Conservation (phyloP, 352 stramenopile genomes). For the Globisporangium viniferum region DNA sequence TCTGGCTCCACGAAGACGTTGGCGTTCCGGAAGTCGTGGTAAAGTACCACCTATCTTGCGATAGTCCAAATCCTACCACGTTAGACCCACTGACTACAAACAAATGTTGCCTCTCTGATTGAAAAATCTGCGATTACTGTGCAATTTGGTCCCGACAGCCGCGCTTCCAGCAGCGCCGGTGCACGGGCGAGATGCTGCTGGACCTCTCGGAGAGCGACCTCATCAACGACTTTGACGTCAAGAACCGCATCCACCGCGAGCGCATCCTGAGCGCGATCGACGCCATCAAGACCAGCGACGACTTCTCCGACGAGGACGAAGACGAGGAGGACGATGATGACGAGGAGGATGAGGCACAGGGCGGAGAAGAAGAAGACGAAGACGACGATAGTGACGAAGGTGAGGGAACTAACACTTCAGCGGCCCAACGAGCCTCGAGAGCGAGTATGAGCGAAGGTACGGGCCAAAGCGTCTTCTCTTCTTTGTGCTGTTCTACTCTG, state of each 20-base stretch:
- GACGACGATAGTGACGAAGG: conserved; percentile 12
- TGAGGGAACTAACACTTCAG: background rate
- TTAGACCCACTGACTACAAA: no score
- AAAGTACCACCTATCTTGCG: background rate
- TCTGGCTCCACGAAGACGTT: conserved; percentile 79
- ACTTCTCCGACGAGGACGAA: conserved; percentile 60
- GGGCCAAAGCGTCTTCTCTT: no score
- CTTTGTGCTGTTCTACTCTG: no score
- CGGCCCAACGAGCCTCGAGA: conserved; percentile 11
- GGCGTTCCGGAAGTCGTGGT: conserved; percentile 71
- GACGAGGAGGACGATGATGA: conserved; percentile 45
- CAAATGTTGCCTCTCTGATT: no score
- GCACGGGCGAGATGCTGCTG: conserved; percentile 66
- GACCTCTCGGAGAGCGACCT: conserved; percentile 72
- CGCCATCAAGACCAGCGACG: conserved; percentile 69
- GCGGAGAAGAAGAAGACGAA: conserved; percentile 20
- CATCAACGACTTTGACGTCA: conserved; percentile 74
- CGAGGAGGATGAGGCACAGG: conserved; percentile 27
- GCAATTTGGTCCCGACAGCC: conserved; percentile 22
- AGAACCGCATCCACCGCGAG: conserved; percentile 60
- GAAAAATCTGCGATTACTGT: no score
- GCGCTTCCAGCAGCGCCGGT: conserved; percentile 64
- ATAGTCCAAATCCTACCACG: no score
- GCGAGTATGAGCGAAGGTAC: conserved; percentile 26
- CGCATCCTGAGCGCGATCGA: conserved; percentile 75